A percentile compares a stretch with the other conserved stretches of the same genome.
Evolutionary conservation across 2,329 filamentous ascomycete genomes (phyloP).

Genomic region (Cryphonectria japonica): DNA sequence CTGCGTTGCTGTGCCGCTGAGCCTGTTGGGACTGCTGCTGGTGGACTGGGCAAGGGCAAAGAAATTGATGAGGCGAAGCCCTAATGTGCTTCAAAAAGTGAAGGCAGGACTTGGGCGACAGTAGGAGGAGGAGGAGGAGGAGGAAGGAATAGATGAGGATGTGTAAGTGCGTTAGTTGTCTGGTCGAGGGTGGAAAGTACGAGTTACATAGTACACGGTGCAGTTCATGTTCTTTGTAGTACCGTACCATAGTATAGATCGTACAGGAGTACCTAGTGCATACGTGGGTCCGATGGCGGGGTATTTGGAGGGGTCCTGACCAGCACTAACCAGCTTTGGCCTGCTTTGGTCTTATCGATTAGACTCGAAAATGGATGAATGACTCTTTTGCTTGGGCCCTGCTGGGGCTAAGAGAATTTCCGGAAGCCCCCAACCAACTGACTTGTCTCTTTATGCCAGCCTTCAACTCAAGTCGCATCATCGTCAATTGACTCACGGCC

Average conservation of each 20-base stretch:
- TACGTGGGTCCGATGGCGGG: neutral
- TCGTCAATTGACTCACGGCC: neutral
- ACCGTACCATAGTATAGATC: neutral
- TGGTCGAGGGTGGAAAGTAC: neutral
- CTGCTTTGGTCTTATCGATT: neutral
- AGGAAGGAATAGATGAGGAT: neutral
- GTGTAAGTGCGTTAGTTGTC: too few species aligned
- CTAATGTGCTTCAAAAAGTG: neutral
- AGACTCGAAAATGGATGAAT: neutral
- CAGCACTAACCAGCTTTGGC: neutral
- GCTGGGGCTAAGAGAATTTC: slow-evolving; percentile 3
- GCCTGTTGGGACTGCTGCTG: neutral
- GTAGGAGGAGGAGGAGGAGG: neutral
- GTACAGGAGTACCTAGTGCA: neutral
- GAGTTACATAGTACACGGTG: neutral
- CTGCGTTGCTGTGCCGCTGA: neutral
- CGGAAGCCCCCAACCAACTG: neutral
- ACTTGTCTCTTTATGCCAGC: neutral
- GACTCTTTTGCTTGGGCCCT: neutral
- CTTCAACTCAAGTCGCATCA: neutral
- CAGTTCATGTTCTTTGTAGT: neutral
- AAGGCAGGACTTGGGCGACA: neutral
- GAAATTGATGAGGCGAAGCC: neutral
- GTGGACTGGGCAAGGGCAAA: neutral
- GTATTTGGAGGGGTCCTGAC: neutral